Conservation (phyloP, 495 filamentous ascomycete genomes). For the Penicillium cinerascens region DNA sequence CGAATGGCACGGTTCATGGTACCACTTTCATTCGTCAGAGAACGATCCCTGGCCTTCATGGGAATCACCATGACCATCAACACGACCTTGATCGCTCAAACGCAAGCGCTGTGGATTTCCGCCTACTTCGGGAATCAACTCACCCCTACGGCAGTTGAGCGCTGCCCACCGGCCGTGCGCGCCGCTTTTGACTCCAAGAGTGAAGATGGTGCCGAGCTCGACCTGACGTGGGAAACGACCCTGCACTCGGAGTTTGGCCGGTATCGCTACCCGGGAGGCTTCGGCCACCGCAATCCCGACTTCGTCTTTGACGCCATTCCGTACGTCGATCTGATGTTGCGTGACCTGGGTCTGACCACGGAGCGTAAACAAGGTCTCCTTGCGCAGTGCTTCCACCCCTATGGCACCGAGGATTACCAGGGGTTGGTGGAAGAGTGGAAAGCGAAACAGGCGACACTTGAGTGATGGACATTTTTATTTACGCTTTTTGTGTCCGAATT, state of each 20-base stretch:
- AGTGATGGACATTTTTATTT: background rate
- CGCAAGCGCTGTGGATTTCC: constrained; percentile 69
- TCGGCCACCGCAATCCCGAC: constrained; percentile 61
- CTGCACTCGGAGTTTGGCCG: constrained; percentile 65
- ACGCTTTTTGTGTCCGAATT: background rate
- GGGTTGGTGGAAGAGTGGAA: constrained; percentile 58
- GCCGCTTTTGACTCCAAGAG: constrained; percentile 14
- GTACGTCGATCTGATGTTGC: constrained; percentile 70
- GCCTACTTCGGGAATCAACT: constrained; percentile 57
- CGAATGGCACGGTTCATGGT: constrained; percentile 68
- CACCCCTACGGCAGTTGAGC: constrained; percentile 22
- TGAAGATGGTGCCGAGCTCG: constrained; percentile 18
- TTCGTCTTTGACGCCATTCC: constrained; percentile 74
- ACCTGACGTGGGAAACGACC: constrained; percentile 53
- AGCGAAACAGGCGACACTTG: constrained; percentile 4
- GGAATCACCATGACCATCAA: constrained; percentile 63
- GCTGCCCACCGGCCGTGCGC: constrained; percentile 19
- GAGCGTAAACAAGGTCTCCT: constrained; percentile 43
- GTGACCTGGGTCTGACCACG: constrained; percentile 57
- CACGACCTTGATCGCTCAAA: constrained; percentile 59
- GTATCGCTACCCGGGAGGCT: constrained; percentile 65
- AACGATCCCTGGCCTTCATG: constrained; percentile 62
- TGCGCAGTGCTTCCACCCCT: constrained; percentile 51
- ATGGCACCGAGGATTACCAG: constrained; percentile 58
- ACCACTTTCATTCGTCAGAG: constrained; percentile 53